Evolutionary conservation across 73 alveolate genomes (phyloP).

Genomic region (Tetrahymena malaccensis): DNA sequence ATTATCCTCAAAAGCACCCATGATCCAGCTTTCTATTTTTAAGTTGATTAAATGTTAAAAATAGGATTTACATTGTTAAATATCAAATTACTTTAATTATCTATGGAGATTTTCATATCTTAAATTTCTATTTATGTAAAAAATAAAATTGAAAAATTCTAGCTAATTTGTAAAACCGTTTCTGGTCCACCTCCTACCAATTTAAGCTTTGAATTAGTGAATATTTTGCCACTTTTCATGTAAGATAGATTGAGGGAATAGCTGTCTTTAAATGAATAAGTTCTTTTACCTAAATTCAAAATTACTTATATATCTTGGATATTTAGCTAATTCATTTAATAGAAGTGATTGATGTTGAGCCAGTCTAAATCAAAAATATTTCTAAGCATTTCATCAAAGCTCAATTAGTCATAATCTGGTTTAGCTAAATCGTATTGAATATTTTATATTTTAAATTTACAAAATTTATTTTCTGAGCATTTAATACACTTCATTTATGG

Average conservation of each 20-base stretch:
- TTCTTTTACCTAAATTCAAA: neutral
- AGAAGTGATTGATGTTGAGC: neutral
- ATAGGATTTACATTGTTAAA: too few species aligned
- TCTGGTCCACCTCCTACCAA: neutral
- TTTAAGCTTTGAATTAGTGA: neutral
- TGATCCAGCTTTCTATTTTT: neutral
- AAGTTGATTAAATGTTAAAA: neutral
- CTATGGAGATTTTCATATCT: neutral
- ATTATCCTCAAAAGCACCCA: neutral
- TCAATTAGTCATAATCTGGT: neutral
- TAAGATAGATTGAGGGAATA: neutral
- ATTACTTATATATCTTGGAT: neutral
- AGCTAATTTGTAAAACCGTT: neutral
- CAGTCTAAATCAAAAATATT: neutral
- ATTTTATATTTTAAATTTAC: neutral
- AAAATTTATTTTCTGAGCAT: neutral
- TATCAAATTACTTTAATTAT: neutral
- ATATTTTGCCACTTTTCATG: neutral
- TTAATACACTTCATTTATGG: neutral
- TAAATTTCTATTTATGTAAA: neutral
- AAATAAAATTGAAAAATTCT: neutral
- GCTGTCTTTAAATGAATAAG: neutral
- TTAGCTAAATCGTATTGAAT: neutral
- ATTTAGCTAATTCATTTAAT: neutral
- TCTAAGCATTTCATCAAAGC: neutral